These are phyloP conservation scores for Taiozyma sp. DNA, from an alignment of 1,139 yeast genomes.

Conservation along the genomic window DNA sequence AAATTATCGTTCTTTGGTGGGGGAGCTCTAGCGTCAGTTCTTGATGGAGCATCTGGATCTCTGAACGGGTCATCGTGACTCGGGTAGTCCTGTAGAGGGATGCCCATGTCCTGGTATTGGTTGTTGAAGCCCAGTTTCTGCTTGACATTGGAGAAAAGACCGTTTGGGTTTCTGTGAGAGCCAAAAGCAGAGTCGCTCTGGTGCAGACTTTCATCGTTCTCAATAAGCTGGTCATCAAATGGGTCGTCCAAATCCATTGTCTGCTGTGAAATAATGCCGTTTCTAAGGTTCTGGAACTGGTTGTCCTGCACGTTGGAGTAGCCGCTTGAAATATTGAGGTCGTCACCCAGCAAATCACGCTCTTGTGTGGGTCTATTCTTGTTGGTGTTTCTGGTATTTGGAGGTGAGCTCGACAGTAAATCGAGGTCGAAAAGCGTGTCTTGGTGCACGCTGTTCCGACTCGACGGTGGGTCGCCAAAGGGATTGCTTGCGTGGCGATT, in stretches of 20 bases:
- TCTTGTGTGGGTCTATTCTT: constrained; percentile 9
- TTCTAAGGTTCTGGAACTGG: constrained; percentile 17
- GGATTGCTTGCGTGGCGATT: neutral
- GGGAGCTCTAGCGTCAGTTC: constrained; percentile 14
- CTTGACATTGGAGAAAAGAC: constrained; percentile 18
- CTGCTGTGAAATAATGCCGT: constrained; percentile 27
- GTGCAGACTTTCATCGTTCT: constrained; percentile 24
- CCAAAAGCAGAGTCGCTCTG: constrained; percentile 6
- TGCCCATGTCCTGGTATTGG: constrained; percentile 29
- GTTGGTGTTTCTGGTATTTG: neutral
- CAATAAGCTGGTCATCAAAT: constrained; percentile 26
- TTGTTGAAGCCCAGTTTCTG: constrained; percentile 19
- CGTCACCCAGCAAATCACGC: constrained; percentile 15
- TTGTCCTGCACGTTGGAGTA: constrained; percentile 6
- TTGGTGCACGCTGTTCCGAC: constrained; percentile 2
- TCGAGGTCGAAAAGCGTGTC: constrained; percentile 29
- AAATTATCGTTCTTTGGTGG: constrained; percentile 7
- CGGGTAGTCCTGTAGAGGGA: constrained; percentile 24
- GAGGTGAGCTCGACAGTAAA: constrained; percentile 17
- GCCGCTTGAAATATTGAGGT: constrained; percentile 8
- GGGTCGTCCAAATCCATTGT: constrained; percentile 30
- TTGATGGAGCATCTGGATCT: constrained; percentile 16
- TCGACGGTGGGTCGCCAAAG: neutral
- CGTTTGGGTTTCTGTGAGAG: constrained; percentile 4
- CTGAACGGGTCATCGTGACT: constrained; percentile 25